A percentile compares a stretch with the other conserved stretches of the same genome.
Evolutionary conservation across 169 alveolate species (phyloP).

Genomic region (Plasmodium adleri): DNA sequence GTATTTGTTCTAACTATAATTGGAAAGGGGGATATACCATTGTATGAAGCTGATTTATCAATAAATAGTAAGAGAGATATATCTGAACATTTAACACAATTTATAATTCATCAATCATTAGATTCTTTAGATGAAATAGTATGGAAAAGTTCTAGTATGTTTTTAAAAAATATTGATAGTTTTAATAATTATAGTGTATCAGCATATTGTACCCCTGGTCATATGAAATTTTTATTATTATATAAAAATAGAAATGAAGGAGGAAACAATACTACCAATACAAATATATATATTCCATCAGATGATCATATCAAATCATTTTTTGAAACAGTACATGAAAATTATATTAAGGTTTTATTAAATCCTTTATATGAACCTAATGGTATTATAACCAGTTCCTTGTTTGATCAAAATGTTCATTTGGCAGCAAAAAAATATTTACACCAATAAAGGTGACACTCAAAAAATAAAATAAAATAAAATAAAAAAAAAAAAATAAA

Average conservation of each 20-base stretch:
- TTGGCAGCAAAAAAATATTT: slow-evolving; percentile 51
- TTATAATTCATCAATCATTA: slow-evolving; percentile 91
- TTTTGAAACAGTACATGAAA: slow-evolving; percentile 89
- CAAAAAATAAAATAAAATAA: background rate
- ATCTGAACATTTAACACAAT: slow-evolving; percentile 91
- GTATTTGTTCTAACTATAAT: slow-evolving; percentile 89
- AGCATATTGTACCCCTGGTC: slow-evolving; percentile 91
- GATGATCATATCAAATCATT: slow-evolving; percentile 87
- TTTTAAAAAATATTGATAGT: slow-evolving; percentile 88
- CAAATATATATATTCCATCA: slow-evolving; percentile 81
- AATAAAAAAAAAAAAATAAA: background rate
- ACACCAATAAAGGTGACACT: slow-evolving; percentile 12
- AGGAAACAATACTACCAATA: background rate
- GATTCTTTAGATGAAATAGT: slow-evolving; percentile 91
- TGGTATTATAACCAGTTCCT: slow-evolving; percentile 79
- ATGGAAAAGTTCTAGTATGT: slow-evolving; percentile 83
- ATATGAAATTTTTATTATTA: slow-evolving; percentile 86
- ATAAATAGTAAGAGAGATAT: slow-evolving; percentile 89
- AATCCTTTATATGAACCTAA: slow-evolving; percentile 84
- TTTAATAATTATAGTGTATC: slow-evolving; percentile 90
- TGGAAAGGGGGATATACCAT: slow-evolving; percentile 92
- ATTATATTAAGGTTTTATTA: slow-evolving; percentile 83
- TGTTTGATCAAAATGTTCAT: slow-evolving; percentile 72
- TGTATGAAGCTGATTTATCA: slow-evolving; percentile 89
- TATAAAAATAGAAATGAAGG: slow-evolving; percentile 79